Evolutionary conservation across 2,329 filamentous ascomycete genomes (phyloP), one percentile per base, ranked within the genome.

Genomic region (Thermomyces lanuginosus): DNA sequence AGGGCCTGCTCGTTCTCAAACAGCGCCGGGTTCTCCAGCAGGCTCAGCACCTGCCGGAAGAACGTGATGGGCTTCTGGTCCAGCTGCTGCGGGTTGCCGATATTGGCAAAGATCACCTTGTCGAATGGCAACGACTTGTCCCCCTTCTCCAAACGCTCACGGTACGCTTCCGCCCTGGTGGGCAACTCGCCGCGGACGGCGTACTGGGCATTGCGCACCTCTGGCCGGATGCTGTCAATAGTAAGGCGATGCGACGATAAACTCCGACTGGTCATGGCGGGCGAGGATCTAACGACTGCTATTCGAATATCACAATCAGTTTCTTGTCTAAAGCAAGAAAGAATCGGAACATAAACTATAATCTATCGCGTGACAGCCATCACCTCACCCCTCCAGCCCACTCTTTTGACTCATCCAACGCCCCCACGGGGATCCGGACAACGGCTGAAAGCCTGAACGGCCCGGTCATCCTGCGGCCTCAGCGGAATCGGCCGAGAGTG

Each of bases 61-160:
- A 93, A 98, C 41, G 89, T 98, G 46, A 98, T 86, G 46, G 89
- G 89, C 66, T 95, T 91, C 67, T 98, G 89, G 60, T 93, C 89
- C 36, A 98, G 72, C 60, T 98, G 89, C 59, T 98, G 89, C 3
- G 89, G 89, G 63, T 98, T 98, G 49, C 89, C 89, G 48, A 98
- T 98, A 61, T 98, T 98, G 58, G 89, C 89, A 36, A 80, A 84
- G 60, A 98, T 86, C 55, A 98, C 76, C 33, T 82, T 69, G 44
- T 80, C 66, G 56, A 98, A 98, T 25, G 89, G 86, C 26, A 95
- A 65, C n/a, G 43, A 42, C 39, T 54, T 49, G 35, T 53, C 48
- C 28, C 54, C 57, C 26, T 66, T 61, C 32, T 53, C 54, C 35
- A 93, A 63, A 45, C 69, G 65, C 28, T 76, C 75, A 34, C 86